Conservation (phyloP, 257 asterid species). For the Solanum pennellii region DNA sequence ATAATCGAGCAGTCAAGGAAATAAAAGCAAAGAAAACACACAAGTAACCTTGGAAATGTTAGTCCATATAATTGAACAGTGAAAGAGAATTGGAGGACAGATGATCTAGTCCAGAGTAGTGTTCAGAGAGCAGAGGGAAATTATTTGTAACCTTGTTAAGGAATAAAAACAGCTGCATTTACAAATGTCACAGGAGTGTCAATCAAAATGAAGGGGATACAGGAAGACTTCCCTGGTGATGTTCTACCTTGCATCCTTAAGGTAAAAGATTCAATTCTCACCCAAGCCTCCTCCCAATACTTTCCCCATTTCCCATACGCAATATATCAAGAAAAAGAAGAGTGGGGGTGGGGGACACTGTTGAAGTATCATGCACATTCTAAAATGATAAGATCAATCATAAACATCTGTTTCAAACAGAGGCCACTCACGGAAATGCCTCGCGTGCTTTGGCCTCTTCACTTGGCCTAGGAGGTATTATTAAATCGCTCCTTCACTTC, state of each 20-base stretch:
- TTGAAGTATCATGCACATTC: neutral
- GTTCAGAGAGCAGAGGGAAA: neutral
- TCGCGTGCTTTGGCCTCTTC: neutral
- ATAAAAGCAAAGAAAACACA: neutral
- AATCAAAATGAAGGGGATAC: neutral
- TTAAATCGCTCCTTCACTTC: neutral
- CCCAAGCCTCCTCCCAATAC: neutral
- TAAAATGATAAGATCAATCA: neutral
- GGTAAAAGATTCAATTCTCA: neutral
- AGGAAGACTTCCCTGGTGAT: neutral
- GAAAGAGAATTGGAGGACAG: neutral
- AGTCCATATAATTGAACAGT: neutral
- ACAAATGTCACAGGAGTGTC: neutral
- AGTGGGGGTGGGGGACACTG: neutral
- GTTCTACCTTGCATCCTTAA: neutral
- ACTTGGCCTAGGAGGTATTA: neutral
- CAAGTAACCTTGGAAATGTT: neutral
- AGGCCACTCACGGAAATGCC: neutral
- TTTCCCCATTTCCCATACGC: neutral
- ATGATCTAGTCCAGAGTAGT: neutral
- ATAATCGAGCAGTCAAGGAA: neutral
- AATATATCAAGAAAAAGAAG: neutral
- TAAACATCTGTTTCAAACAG: neutral
- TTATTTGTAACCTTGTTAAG: neutral
- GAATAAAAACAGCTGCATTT: neutral